A percentile compares a stretch with the other conserved stretches of the same genome.
These are phyloP conservation scores for Spizellomyces sp. DNA, from an alignment of 192 early-diverging fungal species.

Conservation along the genomic window DNA sequence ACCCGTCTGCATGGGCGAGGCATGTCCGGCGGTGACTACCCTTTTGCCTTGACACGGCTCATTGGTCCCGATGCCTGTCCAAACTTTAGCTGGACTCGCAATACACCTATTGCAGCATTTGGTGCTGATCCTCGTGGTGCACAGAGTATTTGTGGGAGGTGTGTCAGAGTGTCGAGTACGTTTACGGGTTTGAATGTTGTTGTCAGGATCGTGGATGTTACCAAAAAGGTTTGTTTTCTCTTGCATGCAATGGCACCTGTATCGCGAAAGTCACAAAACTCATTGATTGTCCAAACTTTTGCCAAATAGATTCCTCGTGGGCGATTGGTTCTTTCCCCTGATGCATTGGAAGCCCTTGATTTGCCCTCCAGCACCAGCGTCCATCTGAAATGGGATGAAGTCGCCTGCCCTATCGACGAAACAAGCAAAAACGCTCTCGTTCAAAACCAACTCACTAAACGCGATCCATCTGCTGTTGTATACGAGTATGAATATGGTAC, in stretches of 20 bases:
- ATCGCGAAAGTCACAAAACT: not conserved
- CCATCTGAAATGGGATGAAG: slow-evolving; percentile 28
- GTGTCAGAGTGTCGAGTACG: slow-evolving; percentile 10
- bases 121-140: slow-evolving; percentile 22
- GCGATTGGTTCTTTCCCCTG: slow-evolving; percentile 18
- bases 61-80: slow-evolving; percentile 30
- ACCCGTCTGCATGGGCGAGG: slow-evolving; percentile 20
- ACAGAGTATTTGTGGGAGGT: slow-evolving; percentile 18
- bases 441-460: slow-evolving; percentile 10
- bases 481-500: not conserved
- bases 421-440: not conserved
- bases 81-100: not conserved
- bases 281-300: no score
- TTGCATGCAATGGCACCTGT: not conserved
- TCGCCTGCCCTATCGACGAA: slow-evolving; percentile 9
- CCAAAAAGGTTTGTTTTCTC: slow-evolving; percentile 23
- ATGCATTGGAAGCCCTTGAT: slow-evolving; percentile 17
- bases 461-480: not conserved
- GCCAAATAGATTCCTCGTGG: slow-evolving; percentile 25
- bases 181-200: slow-evolving; percentile 2
- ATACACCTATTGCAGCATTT: slow-evolving; percentile 16
- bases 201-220: slow-evolving; percentile 22
- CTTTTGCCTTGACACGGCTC: slow-evolving; percentile 20
- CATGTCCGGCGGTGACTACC: slow-evolving; percentile 24
- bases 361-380: slow-evolving; percentile 10